Evolutionary conservation across 176 grass and related monocot genomes (phyloP).

Genomic region (Olyra latifolia): DNA sequence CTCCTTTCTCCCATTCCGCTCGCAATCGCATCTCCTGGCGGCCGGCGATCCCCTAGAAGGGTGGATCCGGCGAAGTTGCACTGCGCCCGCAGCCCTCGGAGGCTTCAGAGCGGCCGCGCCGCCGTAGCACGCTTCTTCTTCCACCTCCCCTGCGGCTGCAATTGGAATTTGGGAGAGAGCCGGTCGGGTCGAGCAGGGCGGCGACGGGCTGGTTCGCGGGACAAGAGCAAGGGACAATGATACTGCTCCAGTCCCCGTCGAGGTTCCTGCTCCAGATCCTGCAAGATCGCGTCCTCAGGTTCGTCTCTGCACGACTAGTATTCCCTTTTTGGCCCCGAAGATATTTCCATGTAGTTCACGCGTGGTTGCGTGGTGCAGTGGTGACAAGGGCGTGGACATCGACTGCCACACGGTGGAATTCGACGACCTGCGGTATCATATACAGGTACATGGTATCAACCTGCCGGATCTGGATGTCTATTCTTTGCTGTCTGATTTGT

Average conservation of each 20-base stretch:
- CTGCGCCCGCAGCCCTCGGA: neutral
- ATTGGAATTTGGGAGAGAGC: slow-evolving; percentile 2
- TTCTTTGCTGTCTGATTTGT: neutral
- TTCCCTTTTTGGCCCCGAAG: neutral
- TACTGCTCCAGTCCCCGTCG: slow-evolving; percentile 92
- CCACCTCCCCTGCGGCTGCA: neutral
- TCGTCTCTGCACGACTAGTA: neutral
- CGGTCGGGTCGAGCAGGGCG: neutral
- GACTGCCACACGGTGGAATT: slow-evolving; percentile 98
- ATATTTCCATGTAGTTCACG: neutral
- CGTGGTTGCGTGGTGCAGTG: slow-evolving; percentile 38
- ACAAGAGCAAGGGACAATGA: slow-evolving; percentile 58
- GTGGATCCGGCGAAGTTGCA: slow-evolving; percentile 18
- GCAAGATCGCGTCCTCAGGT: slow-evolving; percentile 89
- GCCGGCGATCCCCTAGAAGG: neutral
- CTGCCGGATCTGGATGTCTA: neutral
- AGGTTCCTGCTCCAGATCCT: slow-evolving; percentile 97
- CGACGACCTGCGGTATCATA: slow-evolving; percentile 93
- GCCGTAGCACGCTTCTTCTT: neutral
- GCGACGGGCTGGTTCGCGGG: neutral
- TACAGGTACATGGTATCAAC: slow-evolving; percentile 58
- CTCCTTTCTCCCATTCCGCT: neutral
- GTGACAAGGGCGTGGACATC: slow-evolving; percentile 87
- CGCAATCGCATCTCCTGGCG: slow-evolving; percentile 29
- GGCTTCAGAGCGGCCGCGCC: slow-evolving; percentile 4